These are phyloP conservation scores for Pseudoturritis turrita DNA, from an alignment of 345 rosid genomes.

Conservation along the genomic window DNA sequence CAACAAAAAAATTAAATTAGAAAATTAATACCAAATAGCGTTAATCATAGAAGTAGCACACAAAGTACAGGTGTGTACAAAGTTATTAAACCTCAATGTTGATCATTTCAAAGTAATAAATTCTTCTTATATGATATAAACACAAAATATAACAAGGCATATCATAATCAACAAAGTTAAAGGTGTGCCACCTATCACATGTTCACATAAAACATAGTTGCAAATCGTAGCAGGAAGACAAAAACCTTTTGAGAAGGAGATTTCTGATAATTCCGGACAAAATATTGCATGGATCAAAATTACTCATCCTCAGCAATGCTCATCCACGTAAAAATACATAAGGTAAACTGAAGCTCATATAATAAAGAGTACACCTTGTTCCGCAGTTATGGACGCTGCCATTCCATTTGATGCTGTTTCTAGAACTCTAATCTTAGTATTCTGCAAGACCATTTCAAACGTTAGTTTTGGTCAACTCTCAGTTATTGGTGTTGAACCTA, in stretches of 20 bases:
- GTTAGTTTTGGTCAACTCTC: neutral
- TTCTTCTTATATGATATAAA: too few species aligned
- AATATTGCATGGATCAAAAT: constrained; percentile 9
- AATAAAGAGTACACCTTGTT: constrained; percentile 52
- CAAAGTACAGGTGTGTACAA: neutral
- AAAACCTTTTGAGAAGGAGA: neutral
- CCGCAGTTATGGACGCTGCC: constrained; percentile 44
- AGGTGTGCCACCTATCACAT: neutral
- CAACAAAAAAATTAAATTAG: neutral
- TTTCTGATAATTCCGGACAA: neutral
- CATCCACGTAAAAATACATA: neutral
- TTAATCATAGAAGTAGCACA: neutral
- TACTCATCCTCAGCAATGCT: neutral
- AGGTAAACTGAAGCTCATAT: neutral
- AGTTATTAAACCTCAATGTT: neutral
- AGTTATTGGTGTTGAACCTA: constrained; percentile 1
- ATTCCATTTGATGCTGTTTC: constrained; percentile 33
- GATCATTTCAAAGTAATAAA: too few species aligned
- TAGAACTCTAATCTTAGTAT: constrained; percentile 40
- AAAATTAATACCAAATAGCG: neutral
- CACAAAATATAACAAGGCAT: too few species aligned
- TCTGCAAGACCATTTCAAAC: constrained; percentile 37
- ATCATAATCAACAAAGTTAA: too few species aligned
- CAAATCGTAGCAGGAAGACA: neutral
- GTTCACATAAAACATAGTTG: neutral